Percentiles rank a stretch among this genome's conserved stretches.
These are phyloP conservation scores for Candida piceae DNA, from an alignment of 805 yeast species.

Conservation along the genomic window DNA sequence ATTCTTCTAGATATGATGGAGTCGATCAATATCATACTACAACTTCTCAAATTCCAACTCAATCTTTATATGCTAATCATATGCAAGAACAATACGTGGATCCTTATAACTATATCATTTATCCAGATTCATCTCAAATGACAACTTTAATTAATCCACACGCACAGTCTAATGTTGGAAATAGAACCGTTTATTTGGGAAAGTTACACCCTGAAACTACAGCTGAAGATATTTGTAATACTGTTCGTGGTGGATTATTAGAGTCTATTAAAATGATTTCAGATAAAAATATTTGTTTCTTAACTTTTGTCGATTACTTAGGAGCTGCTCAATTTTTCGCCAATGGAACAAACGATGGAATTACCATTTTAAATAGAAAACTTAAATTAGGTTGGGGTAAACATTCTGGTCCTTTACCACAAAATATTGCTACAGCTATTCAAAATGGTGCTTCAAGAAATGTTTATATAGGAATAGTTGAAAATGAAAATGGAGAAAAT, in stretches of 20 bases:
- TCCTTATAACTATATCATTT: constrained; percentile 9
- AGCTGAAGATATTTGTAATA: constrained; percentile 70
- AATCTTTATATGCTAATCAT: neutral
- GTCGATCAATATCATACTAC: neutral
- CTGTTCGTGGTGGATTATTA: constrained; percentile 71
- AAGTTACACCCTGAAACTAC: constrained; percentile 60
- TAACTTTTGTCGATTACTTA: constrained; percentile 60
- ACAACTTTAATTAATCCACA: neutral
- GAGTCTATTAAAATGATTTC: constrained; percentile 49
- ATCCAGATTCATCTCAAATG: constrained; percentile 3
- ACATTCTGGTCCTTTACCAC: constrained; percentile 57
- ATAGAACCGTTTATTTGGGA: constrained; percentile 67
- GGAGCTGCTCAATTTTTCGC: constrained; percentile 66
- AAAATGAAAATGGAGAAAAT: constrained; percentile 30
- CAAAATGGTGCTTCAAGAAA: constrained; percentile 71
- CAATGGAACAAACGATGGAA: constrained; percentile 42
- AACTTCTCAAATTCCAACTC: neutral
- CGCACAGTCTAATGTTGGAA: constrained; percentile 31
- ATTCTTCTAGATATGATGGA: constrained; percentile 4
- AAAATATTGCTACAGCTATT: constrained; percentile 55
- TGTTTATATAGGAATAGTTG: constrained; percentile 61
- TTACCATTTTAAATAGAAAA: constrained; percentile 56
- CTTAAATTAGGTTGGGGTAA: constrained; percentile 71
- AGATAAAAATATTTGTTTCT: constrained; percentile 56
- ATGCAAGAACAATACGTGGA: constrained; percentile 6